Percentiles rank a stretch among this genome's conserved stretches.
Evolutionary conservation across 2,329 filamentous ascomycete species (phyloP).

Genomic region (Neofusicoccum cordaticola): DNA sequence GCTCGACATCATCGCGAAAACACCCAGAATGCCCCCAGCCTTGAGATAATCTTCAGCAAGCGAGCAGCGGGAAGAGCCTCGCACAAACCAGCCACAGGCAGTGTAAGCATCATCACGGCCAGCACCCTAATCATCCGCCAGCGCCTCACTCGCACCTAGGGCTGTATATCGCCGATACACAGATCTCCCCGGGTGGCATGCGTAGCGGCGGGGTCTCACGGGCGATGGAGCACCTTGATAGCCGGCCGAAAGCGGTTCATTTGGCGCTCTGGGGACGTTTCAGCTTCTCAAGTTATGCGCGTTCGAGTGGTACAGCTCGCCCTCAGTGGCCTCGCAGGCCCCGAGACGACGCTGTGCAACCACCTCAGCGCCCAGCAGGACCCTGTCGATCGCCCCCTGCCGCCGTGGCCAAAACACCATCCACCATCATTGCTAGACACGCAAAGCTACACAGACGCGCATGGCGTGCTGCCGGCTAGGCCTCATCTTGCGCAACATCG

Average conservation of each 20-base stretch:
- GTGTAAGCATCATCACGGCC: conserved; percentile 3
- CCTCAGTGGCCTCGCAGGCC: not conserved
- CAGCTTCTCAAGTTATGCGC: not conserved
- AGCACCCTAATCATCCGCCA: not conserved
- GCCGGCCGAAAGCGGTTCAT: conserved; percentile 2
- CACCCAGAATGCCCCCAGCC: not conserved
- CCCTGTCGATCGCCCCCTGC: conserved; percentile 13
- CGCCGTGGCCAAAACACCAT: not conserved
- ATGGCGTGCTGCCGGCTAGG: not conserved
- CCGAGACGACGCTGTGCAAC: not conserved
- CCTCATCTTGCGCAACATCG: conserved; percentile 13
- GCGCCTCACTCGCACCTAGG: not conserved
- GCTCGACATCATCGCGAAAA: conserved; percentile 12
- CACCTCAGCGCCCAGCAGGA: not conserved
- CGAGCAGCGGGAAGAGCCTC: not conserved
- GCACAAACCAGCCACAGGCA: not conserved
- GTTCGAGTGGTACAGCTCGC: not conserved
- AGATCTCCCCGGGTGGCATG: not conserved
- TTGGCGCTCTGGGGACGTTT: conserved; percentile 11
- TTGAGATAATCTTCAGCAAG: conserved; percentile 6
- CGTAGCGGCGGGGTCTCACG: not conserved
- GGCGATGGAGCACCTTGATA: not conserved
- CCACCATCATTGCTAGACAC: not conserved
- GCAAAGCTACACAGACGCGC: not conserved
- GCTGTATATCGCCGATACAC: not conserved